Base-by-base conservation (phyloP, 345 rosid genomes). In the Nasturtium officinale region DNA sequence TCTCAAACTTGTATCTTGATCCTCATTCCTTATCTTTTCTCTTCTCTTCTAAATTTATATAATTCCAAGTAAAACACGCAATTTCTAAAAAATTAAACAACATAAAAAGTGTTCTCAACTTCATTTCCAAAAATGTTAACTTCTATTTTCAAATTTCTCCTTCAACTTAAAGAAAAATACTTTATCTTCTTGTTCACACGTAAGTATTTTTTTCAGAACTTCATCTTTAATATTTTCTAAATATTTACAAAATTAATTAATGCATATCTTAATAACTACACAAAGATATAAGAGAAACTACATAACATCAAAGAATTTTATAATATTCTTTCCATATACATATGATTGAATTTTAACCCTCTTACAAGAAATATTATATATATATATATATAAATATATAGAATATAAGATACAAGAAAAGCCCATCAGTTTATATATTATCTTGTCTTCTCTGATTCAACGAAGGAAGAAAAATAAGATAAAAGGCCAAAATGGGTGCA, bases 401-500 rank as follows among this genome's bases (percentile, higher is more conserved):
- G 9, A 9, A 42, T 47, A 75, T 25, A 23, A 48, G 58, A 25
- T 58, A 69, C 35, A 32, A 50, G 65, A 45, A 38, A 72, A n/a
- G 16, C 57, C 73, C 69, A 72, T 77, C 32, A 51, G 25, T 72
- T 42, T 59, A 35, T 53, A 35, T 53, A 56, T 69, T 30, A 65
- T 74, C 67, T 59, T 59, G 40, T 56, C 48, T 67, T 64, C 67
- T 67, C 23, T 47, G 62, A 51, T 61, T 17, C 66, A 61, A 4
- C 20, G 43, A 58, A 18, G 26, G 11, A 15, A 18, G 18, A 33
- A 12, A 9, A 12, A 9, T 6, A 3, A 64, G 56, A 43, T 0
- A 55, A 58, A 55, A 46, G 40, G 65, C 65, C 66, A 30, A 33
- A 64, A 71, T 77, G 80, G 80, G 61, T 28, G 67, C 76, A 50